Base-by-base conservation (phyloP, 768 basidiomycete genomes). In the Megacollybia marginata region DNA sequence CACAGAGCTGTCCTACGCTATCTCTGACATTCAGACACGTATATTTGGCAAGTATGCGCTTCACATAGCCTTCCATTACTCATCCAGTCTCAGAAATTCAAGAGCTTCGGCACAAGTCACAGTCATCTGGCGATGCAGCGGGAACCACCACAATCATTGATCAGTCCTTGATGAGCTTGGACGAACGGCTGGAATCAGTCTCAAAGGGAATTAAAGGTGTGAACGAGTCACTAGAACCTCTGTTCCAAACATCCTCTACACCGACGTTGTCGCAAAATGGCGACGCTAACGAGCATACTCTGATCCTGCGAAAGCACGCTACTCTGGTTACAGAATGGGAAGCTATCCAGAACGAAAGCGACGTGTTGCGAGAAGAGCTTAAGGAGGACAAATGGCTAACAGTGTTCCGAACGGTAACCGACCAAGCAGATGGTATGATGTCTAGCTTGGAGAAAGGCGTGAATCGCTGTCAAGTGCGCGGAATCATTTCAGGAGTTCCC, bases 371-470 rank as follows among this genome's bases (percentile, higher is more conserved):
- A 54, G 92, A 94, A 59, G 96, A 99, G 66, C 72, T 98, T 55
- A 93, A 90, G 68, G 95, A 97, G 66, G 95, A 97, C 67, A 94
- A 94, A 59, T 96, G 92, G 91, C 75, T 98, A 58, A 88, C 87
- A 10, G 90, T 97, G 18, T 97, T 97, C 67, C 79, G 93, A 55
- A 94, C 90, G 5, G 89, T 92, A 50, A 84, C 91, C 40, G 87
- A 93, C 59, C 94, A 97, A 64, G 94, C 95, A 40, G 91, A 93
- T 62, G 92, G 91, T 20, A 96, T 98, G 95, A 95, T 98, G 92
- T 81, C 81, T 28, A 90, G 89, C 59, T 69, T 99, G 56, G 91
- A 97, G 69, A 98, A 95, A 65, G 92, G 89, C 9, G 83, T 95
- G 42, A 83, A 83, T 59, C 82, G 88, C 55, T 94, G 92, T 71